Conservation (phyloP, 345 rosid genomes). For the Moricandia arvensis region DNA sequence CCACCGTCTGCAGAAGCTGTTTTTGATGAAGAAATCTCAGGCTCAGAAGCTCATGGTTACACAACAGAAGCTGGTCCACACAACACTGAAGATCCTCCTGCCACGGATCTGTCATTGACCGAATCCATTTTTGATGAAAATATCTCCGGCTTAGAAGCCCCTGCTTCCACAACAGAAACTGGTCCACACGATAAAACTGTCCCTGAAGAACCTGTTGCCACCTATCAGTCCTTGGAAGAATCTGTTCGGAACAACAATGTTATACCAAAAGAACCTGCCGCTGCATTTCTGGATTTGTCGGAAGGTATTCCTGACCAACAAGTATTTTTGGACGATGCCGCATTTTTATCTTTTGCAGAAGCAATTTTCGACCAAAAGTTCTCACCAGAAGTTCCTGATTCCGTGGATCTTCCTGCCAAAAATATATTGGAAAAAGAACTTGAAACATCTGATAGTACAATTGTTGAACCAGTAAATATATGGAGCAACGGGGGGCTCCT, state of each 20-base stretch:
- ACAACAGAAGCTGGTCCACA: slow-evolving; percentile 5
- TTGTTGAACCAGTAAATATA: slow-evolving; percentile 49
- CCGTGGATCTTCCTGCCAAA: neutral
- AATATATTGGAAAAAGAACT: neutral
- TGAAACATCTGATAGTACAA: slow-evolving; percentile 25
- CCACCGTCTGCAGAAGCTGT: slow-evolving; percentile 3
- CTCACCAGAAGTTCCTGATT: slow-evolving; percentile 35
- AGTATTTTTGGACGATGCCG: slow-evolving; percentile 38
- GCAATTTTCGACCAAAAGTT: slow-evolving; percentile 36
- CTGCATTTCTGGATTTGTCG: slow-evolving; percentile 30
- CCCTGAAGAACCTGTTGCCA: slow-evolving; percentile 12
- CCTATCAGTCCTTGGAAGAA: neutral
- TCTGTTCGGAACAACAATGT: slow-evolving; percentile 2
- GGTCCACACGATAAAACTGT: neutral
- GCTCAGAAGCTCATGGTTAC: slow-evolving; percentile 1
- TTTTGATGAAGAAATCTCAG: slow-evolving; percentile 2
- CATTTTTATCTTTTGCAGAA: slow-evolving; percentile 39
- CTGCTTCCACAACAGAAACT: slow-evolving; percentile 7
- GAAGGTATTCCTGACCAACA: slow-evolving; percentile 38
- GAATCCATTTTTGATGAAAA: slow-evolving; percentile 2
- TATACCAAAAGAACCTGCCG: slow-evolving; percentile 25
- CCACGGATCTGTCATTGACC: neutral
- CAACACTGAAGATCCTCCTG: slow-evolving; percentile 3
- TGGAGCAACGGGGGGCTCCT: slow-evolving; percentile 96
- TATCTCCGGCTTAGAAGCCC: slow-evolving; percentile 6